Evolutionary conservation across 1,284 basidiomycete species (phyloP).

Genomic region (Ceratobasidium papillatum): DNA sequence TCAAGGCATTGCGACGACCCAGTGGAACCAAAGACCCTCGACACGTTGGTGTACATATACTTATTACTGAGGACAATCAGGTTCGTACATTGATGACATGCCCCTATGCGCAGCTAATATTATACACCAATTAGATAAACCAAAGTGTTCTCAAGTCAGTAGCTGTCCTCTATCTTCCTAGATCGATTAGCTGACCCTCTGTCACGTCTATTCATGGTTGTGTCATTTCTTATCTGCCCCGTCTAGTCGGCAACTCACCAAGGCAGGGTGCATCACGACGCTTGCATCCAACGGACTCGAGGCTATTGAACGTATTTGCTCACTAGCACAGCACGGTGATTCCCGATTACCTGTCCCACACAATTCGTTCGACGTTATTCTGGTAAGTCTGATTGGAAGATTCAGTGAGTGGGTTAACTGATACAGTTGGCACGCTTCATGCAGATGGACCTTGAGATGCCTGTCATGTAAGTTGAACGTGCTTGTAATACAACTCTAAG

Average conservation of each 20-base stretch:
- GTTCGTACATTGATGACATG: slow-evolving; percentile 33
- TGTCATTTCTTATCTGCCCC: slow-evolving; percentile 7
- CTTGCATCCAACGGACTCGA: slow-evolving; percentile 49
- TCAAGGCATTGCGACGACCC: slow-evolving; percentile 33
- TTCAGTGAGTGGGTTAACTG: neutral
- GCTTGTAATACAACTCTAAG: neutral
- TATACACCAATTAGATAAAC: slow-evolving; percentile 38
- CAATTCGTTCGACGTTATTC: slow-evolving; percentile 47
- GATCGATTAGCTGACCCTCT: neutral
- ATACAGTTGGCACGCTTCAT: slow-evolving; percentile 6
- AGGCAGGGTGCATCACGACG: slow-evolving; percentile 47
- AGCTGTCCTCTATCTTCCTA: neutral
- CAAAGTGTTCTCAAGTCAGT: slow-evolving; percentile 48
- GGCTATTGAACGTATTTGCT: slow-evolving; percentile 47
- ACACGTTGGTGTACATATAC: slow-evolving; percentile 43
- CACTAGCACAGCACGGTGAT: slow-evolving; percentile 41
- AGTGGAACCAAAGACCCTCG: slow-evolving; percentile 26
- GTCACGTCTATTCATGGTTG: neutral
- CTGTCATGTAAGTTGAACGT: slow-evolving; percentile 47
- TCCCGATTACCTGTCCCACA: slow-evolving; percentile 30
- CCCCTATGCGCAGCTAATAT: neutral
- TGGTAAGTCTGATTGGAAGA: slow-evolving; percentile 43
- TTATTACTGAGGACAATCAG: slow-evolving; percentile 50
- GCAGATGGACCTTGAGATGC: slow-evolving; percentile 52
- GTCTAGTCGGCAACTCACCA: slow-evolving; percentile 48